Percentiles rank a stretch among this genome's conserved stretches.
Conservation (phyloP, 345 rosid genomes). For the Eucalyptus victrix region DNA sequence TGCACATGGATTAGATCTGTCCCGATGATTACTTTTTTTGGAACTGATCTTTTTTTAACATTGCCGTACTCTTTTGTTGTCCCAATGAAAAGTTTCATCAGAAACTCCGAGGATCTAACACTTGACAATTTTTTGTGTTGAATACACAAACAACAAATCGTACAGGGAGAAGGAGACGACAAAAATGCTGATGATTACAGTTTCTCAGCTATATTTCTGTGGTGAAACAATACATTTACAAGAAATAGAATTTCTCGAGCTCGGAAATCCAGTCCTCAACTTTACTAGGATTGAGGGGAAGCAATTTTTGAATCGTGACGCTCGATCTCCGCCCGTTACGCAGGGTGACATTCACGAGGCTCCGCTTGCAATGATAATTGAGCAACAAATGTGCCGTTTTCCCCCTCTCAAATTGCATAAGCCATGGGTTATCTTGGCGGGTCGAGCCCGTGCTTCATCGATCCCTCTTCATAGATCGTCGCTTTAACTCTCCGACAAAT, state of each 20-base stretch:
- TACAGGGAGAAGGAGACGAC: not conserved
- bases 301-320: not conserved
- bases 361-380: not conserved
- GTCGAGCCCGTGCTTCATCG: not conserved
- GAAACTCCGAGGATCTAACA: not conserved
- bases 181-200: not conserved
- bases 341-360: not conserved
- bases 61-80: not conserved
- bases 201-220: not conserved
- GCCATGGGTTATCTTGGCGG: not conserved
- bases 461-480: not conserved
- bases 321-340: not conserved
- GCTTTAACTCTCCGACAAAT: not conserved
- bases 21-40: not conserved
- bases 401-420: not conserved
- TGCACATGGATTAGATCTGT: not conserved
- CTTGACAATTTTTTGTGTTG: not conserved
- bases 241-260: not conserved
- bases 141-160: not conserved
- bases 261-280: not conserved
- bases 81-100: not conserved
- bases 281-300: not conserved
- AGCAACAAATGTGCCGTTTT: not conserved
- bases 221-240: not conserved
- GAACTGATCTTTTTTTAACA: not conserved